Base-by-base conservation (phyloP, 257 asterid genomes). In the Jaltomata sinuosa region DNA sequence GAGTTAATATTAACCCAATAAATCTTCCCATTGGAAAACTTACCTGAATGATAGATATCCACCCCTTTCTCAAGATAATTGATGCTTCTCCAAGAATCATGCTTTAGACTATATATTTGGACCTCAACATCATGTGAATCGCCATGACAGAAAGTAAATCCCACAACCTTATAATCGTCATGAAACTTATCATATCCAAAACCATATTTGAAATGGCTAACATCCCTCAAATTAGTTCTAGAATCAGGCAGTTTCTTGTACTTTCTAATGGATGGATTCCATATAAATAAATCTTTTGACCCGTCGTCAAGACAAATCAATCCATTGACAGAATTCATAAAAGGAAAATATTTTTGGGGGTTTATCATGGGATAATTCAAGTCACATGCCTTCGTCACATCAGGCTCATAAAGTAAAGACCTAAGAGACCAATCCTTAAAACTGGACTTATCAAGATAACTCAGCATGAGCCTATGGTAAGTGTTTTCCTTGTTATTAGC, bases 321-420 rank as follows among this genome's bases (percentile, higher is more conserved):
- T 18, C 95, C 97, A 83, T 93, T 88, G 54, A 90, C 87, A 65
- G 91, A 87, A 68, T 93, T 92, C 87, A 86, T 86, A 7, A 84
- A 64, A 87, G 85, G 27, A 50, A 36, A 52, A 9, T 21, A 11
- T 5, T 34, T 49, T 18, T 12, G 19, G 3, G 85, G 54, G 0
- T 1, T 15, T 57, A 36, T 52, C n/a, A 52, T 52, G 22, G 57
- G 57, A 52, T 5, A 52, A 52, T 52, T 52, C 9, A 18, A 52
- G 85, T 4, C 50, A 9, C 14, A 55, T 19, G 5, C 21, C 57
- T 16, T 5, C 4, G 14, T 7, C 57, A 5, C 8, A 7, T 55
- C 29, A n/a, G 29, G 8, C 12, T 55, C 64, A n/a, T 55, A 55
- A 55, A 55, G 10, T 16, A 47, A 10, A 47, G 15, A 47, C 16